These are phyloP conservation scores for Alternaria viburni DNA, from an alignment of 2,329 filamentous ascomycete species.

Conservation along the genomic window DNA sequence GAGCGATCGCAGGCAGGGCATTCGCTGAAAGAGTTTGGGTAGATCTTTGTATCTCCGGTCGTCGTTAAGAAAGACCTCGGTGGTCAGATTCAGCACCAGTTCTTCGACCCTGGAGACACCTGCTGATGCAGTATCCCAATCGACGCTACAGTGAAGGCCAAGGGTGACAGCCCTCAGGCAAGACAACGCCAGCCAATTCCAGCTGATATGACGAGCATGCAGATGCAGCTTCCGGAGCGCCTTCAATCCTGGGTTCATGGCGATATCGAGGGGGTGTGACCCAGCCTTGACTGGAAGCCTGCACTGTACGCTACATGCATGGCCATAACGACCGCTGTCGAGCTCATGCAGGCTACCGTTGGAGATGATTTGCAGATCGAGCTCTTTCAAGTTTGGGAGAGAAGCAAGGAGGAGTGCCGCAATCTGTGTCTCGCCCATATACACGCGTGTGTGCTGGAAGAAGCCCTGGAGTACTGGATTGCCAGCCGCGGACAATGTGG, in stretches of 20 bases:
- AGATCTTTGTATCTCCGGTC: neutral
- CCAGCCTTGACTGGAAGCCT: neutral
- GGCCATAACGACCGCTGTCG: neutral
- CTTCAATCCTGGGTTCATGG: neutral
- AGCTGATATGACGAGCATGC: neutral
- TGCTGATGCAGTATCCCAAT: neutral
- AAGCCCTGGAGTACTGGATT: neutral
- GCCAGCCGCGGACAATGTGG: neutral
- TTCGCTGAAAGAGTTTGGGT: neutral
- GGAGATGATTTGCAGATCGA: neutral
- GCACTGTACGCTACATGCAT: neutral
- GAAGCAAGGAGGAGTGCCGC: neutral
- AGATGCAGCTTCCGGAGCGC: neutral
- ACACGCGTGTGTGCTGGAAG: neutral
- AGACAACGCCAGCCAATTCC: neutral
- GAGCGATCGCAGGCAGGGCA: neutral
- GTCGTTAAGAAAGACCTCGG: neutral
- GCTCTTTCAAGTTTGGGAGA: neutral
- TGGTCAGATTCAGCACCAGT: neutral
- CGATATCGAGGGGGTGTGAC: neutral
- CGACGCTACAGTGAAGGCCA: neutral
- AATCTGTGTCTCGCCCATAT: neutral
- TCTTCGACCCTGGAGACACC: neutral
- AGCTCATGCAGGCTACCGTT: neutral
- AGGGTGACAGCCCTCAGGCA: neutral